Base-by-base conservation (phyloP, 1,284 basidiomycete genomes). In the Fomitopsis palustris region DNA sequence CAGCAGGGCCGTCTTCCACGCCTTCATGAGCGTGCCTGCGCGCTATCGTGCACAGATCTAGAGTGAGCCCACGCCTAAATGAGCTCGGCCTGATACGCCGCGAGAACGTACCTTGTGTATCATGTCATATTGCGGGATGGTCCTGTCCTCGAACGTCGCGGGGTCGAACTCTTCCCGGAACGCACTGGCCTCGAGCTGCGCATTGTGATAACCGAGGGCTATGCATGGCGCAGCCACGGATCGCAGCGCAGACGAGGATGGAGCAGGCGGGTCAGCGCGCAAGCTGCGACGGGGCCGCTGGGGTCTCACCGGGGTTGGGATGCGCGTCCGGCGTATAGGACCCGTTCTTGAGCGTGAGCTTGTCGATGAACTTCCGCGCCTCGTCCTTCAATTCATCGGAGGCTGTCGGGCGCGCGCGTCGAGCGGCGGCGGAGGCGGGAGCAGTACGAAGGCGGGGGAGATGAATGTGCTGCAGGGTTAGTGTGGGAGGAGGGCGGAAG, bases 131-230 rank as follows among this genome's bases (percentile, higher is more conserved):
- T 91, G 89, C 1, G 96, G 95, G 59, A 84, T 70, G 0, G 95
- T 94, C 62, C 87, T 75, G 72, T 98, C 95, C 64, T 87, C 84
- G 63, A 94, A 90, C 3, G 80, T 73, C 55, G 86, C 84, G 1
- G 84, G 78, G 68, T 95, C 88, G 65, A 85, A 93, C 64, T 94
- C 85, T 70, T 96, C 92, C 55, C 91, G 88, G 73, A 98, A 96
- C 0, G 96, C 96, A 55, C 86, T 88, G 16, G 95, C 93, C 76
- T 97, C 89, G 3, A 98, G 82, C 69, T 95, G 92, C 9, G 86
- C 88, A 71, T 96, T 95, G 71, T 97, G 94, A 67, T 87, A 93
- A 10, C 88, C 88, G 57, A 98, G 81, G 7, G 83, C 87, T 88
- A 54, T 53, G 27, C n/a, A n/a, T n/a, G n/a, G n/a, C n/a, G n/a